A percentile compares a stretch with the other conserved stretches of the same genome.
Evolutionary conservation across 2,329 filamentous ascomycete genomes (phyloP).

Genomic region (Geoglossum cookeanum): DNA sequence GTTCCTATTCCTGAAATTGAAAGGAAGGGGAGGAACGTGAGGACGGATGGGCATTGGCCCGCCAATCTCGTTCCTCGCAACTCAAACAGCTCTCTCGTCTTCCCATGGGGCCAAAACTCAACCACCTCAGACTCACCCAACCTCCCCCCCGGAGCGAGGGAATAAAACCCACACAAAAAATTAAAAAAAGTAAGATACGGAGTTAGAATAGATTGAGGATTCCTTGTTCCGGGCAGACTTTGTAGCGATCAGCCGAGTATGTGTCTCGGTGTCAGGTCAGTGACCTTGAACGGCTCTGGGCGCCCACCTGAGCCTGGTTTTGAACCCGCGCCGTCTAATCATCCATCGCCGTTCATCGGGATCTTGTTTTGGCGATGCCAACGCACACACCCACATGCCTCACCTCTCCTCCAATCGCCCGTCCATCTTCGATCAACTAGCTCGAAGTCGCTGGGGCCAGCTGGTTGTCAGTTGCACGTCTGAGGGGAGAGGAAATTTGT

Average conservation of each 20-base stretch:
- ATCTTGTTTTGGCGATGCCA: background rate
- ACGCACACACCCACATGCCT: constrained; percentile 1
- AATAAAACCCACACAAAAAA: too few species aligned
- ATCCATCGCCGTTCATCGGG: background rate
- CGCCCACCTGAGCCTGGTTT: background rate
- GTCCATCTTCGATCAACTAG: background rate
- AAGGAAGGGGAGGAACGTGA: too few species aligned
- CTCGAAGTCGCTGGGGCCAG: background rate
- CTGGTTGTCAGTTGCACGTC: background rate
- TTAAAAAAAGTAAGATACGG: background rate
- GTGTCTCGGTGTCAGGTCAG: background rate
- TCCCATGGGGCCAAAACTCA: too few species aligned
- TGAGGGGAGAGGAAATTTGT: background rate
- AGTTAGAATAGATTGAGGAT: too few species aligned
- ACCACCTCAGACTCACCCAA: too few species aligned
- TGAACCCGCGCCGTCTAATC: background rate
- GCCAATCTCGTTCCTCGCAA: too few species aligned
- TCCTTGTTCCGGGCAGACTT: background rate
- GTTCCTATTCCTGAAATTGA: too few species aligned
- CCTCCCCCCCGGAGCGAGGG: too few species aligned
- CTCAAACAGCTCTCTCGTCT: too few species aligned
- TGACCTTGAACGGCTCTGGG: background rate
- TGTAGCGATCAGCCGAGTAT: background rate
- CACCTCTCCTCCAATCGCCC: background rate
- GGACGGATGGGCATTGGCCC: too few species aligned